Evolutionary conservation across 192 early-diverging fungal genomes (phyloP), one percentile per base, ranked within the genome.

Genomic region (Phycomyces blakesleeanus): DNA sequence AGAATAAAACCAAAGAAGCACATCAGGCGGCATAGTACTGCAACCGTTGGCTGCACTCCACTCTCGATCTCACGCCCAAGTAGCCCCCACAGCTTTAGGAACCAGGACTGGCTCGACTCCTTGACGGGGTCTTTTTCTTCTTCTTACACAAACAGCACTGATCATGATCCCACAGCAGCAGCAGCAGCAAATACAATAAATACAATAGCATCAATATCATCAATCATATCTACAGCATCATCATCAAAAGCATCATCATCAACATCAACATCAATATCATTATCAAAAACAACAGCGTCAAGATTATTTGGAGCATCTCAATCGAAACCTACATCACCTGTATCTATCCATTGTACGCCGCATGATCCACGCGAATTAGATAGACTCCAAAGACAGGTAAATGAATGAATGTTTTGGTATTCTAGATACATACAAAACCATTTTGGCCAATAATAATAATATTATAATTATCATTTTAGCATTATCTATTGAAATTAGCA

Each of bases 401-500:
- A 2, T 5, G 29, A 2, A 34, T 5, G 29, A 5, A 5, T 34
- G 2, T 34, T 34, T 34, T 34, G 15, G 15, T 24, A 24, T 7
- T 38, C 22, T 25, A 51, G 8, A 7, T 62, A 10, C 5, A 49
- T 11, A 38, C 49, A 62, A 25, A 62, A 16, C 7, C 20, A 52
- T 29, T 25, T 47, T 16, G 27, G 15, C 47, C 47, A 5, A 3
- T 15, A 20, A 3, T 40, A n/a, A 29, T 1, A 24, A 62, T n/a
- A 53, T 54, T 62, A 38, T 21, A 53, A n/a, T 55, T 40, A n/a
- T n/a, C 7, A 42, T 15, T 56, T 18, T 25, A 70, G 63, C 73
- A 75, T 61, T 75, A 75, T 47, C 50, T 75, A 16, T 40, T 70
- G 4, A 75, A 75, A 49, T 63, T 63, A 18, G 60, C 63, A 8